Evolutionary conservation across 1,139 yeast genomes (phyloP).

Genomic region (Geotrichum reessii): DNA sequence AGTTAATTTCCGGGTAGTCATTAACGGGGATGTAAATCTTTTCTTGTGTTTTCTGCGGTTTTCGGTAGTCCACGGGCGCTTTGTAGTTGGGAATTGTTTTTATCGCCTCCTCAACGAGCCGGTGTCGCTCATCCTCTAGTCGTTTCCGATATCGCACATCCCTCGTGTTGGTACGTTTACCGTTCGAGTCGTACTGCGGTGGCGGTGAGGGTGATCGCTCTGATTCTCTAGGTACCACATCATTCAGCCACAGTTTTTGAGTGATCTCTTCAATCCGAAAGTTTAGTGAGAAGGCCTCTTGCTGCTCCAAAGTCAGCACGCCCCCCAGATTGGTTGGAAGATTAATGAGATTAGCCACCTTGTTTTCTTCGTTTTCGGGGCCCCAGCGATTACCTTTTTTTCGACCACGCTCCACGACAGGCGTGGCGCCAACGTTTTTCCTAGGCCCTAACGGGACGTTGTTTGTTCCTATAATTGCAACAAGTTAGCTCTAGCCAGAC

Average conservation of each 20-base stretch:
- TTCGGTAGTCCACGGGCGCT: constrained; percentile 73
- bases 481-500: background rate
- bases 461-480: constrained; percentile 27
- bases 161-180: constrained; percentile 80
- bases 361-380: constrained; percentile 28
- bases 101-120: constrained; percentile 67
- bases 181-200: constrained; percentile 77
- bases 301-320: constrained; percentile 75
- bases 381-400: constrained; percentile 35
- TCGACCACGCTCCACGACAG: constrained; percentile 19
- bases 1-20: constrained; percentile 88
- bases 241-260: constrained; percentile 49
- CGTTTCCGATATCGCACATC: constrained; percentile 58
- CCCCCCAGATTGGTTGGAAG: constrained; percentile 43
- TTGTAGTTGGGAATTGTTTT: constrained; percentile 68
- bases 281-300: constrained; percentile 70
- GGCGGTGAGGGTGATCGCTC: constrained; percentile 80
- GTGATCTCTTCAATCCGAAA: constrained; percentile 77
- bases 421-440: constrained; percentile 19
- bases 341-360: constrained; percentile 31
- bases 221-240: constrained; percentile 37
- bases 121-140: constrained; percentile 74
- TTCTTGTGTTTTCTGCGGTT: constrained; percentile 70
- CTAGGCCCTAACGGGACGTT: constrained; percentile 30
- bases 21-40: constrained; percentile 80